Conservation (phyloP, 148 eudicot species). For the Suaeda aralocaspica region DNA sequence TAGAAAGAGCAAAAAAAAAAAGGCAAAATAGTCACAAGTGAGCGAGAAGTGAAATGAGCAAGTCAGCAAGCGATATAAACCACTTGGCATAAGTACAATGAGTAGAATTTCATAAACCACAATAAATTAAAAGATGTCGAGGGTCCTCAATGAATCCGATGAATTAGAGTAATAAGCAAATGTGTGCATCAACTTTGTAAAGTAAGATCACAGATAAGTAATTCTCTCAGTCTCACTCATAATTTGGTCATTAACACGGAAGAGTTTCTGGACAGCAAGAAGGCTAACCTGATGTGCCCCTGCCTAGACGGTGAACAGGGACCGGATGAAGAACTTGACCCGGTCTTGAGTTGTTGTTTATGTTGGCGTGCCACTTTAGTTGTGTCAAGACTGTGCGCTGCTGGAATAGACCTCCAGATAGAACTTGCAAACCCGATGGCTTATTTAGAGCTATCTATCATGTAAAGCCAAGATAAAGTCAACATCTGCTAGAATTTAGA, state of each 20-base stretch:
- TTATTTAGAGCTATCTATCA: conserved; percentile 73
- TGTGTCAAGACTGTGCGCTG: conserved; percentile 91
- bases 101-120: too few relatives aligned
- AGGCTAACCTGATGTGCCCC: conserved; percentile 91
- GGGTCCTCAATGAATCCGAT: not conserved
- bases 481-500: not conserved
- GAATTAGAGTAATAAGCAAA: not conserved
- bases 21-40: too few relatives aligned
- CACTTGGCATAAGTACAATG: too few relatives aligned
- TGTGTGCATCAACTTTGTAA: not conserved
- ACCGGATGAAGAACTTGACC: conserved; percentile 52
- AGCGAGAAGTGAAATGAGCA: too few relatives aligned
- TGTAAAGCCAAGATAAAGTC: not conserved
- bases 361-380: conserved; percentile 58
- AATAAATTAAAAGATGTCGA: too few relatives aligned
- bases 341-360: conserved; percentile 26
- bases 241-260: not conserved
- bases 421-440: conserved; percentile 87
- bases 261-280: not conserved
- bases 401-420: conserved; percentile 94
- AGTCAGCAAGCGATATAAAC: too few relatives aligned
- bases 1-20: not conserved
- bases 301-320: conserved; percentile 95
- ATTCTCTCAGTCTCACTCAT: not conserved
- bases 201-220: not conserved